Conservation (phyloP, 2,329 filamentous ascomycete genomes). For the Ascochyta rabiei region DNA sequence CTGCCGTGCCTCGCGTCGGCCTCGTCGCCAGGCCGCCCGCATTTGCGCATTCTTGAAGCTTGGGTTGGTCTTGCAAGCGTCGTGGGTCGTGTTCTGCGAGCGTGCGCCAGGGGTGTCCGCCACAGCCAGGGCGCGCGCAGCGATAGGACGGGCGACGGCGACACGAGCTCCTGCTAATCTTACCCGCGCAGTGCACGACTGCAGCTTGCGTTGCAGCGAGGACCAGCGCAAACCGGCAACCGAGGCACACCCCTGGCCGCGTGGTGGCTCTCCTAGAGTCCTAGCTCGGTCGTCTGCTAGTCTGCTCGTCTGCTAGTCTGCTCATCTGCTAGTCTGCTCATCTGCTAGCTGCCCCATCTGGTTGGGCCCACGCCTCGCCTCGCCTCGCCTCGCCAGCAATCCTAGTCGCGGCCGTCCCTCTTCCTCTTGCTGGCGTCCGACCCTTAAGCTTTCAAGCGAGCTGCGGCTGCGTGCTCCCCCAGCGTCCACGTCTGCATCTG, state of each 20-base stretch:
- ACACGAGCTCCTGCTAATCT: constrained; percentile 21
- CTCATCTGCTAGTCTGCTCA: background rate
- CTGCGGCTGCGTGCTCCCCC: constrained; percentile 24
- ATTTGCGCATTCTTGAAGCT: background rate
- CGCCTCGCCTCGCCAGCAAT: constrained; percentile 25
- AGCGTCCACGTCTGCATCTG: background rate
- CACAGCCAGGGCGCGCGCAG: background rate
- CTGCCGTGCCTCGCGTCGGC: background rate
- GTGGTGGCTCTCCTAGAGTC: too few relatives aligned
- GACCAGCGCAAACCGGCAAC: too few relatives aligned
- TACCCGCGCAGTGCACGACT: constrained; percentile 17
- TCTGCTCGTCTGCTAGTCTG: background rate
- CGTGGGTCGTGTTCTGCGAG: constrained; percentile 8
- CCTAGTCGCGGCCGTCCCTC: constrained; percentile 27
- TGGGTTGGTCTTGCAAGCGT: too few relatives aligned
- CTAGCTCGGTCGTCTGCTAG: too few relatives aligned
- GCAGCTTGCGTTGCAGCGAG: background rate
- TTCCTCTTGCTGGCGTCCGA: constrained; percentile 15
- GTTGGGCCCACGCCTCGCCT: constrained; percentile 12
- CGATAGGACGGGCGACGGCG: background rate
- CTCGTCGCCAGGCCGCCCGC: background rate
- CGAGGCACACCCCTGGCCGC: constrained; percentile 20
- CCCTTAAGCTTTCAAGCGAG: constrained; percentile 30
- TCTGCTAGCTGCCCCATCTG: constrained; percentile 22
- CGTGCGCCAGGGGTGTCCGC: background rate